Evolutionary conservation across 1,284 basidiomycete species (phyloP), one percentile per base, ranked within the genome.

Genomic region (Leccinum huronense): DNA sequence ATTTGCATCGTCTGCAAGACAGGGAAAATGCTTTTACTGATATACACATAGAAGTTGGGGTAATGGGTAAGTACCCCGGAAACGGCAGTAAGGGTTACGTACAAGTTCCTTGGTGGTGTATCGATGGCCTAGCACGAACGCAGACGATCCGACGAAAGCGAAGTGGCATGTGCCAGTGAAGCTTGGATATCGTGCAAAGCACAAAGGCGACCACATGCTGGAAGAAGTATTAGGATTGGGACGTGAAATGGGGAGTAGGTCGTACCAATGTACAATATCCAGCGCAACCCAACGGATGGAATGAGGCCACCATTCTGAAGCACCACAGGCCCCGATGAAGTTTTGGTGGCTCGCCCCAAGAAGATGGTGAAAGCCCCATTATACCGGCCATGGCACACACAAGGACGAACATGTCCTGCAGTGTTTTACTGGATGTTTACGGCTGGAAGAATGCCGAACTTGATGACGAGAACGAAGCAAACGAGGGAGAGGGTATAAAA

Each of bases 1-100:
- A 98, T 95, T 74, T 94, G 85, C 92, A 97, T 97, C 8, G 89
- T 89, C 73, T 95, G 93, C 3, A 90, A 86, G 62, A 97, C 86
- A 10, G 93, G 93, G 71, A 93, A 97, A 61, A 91, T 92, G 65
- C 82, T 80, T 68, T 89, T 86, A 66, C 83, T 76, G 14, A 79
- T 78, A 69, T 87, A 93, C 69, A 97, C 81, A 77, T 97, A 98
- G 79, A 97, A 97, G 23, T 90, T 94, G 66, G 13, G 30, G 45
- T 57, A 42, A 53, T 27, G 51, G 45, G 59, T 70, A 30, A 69
- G 63, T 60, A 59, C 55, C 6, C n/a, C 14, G 59, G 27, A 67
- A 55, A 58, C 16, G 1, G 30, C 3, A 30, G 19, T 14, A 64
- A 64, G 27, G 14, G 54, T 38, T 23, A 65, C 75, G 76, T 68